Evolutionary conservation across 805 yeast genomes (phyloP).

Genomic region (Komagataella kurtzmanii): DNA sequence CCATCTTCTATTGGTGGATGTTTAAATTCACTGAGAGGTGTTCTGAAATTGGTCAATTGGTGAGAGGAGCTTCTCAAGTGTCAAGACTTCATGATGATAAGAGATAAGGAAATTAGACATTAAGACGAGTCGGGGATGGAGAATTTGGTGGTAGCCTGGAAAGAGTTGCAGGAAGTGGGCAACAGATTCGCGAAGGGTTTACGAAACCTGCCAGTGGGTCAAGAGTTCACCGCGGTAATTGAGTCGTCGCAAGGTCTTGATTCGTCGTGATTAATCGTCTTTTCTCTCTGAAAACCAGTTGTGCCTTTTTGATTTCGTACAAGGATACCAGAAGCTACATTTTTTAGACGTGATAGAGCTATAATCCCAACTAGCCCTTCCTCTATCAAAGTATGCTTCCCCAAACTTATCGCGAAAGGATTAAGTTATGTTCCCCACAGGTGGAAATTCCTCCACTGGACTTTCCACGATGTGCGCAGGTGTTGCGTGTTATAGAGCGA

Average conservation of each 20-base stretch:
- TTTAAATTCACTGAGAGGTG: too few species aligned
- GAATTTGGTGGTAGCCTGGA: not conserved
- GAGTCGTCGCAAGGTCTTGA: too few species aligned
- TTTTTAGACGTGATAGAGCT: too few species aligned
- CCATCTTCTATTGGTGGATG: not conserved
- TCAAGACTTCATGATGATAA: not conserved
- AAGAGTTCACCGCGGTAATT: too few species aligned
- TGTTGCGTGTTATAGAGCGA: not conserved
- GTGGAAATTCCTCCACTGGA: not conserved
- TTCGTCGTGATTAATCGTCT: too few species aligned
- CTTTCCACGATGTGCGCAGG: not conserved
- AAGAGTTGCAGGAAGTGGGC: too few species aligned
- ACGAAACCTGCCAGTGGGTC: too few species aligned
- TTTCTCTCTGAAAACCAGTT: too few species aligned
- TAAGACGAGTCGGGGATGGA: not conserved
- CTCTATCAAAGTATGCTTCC: not conserved
- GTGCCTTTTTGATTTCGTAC: too few species aligned
- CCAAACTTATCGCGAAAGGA: not conserved
- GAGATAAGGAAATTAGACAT: not conserved
- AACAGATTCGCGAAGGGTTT: too few species aligned
- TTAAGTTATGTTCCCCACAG: not conserved
- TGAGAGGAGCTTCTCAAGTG: not conserved
- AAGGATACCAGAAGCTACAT: too few species aligned
- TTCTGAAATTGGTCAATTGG: not conserved
- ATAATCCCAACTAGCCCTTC: not conserved